Conservation (phyloP, 257 asterid genomes). For the Przewalskia tangutica region DNA sequence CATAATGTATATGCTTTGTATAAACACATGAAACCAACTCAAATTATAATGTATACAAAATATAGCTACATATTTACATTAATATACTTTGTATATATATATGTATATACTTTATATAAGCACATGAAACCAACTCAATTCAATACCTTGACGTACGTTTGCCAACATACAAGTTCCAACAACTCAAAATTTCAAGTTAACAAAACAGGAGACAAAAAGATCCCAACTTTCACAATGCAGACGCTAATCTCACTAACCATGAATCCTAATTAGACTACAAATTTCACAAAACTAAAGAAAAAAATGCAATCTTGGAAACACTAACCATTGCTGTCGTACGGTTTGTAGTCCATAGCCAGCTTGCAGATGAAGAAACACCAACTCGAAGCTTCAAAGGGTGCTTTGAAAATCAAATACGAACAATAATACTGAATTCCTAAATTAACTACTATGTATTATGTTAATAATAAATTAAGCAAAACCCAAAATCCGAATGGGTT, state of each 20-base stretch:
- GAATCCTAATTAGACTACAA: neutral
- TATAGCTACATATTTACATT: no score
- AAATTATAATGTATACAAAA: no score
- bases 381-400: neutral
- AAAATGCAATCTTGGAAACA: neutral
- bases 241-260: neutral
- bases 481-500: neutral
- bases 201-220: neutral
- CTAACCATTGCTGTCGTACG: constrained; percentile 24
- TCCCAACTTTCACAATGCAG: neutral
- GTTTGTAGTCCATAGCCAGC: constrained; percentile 51
- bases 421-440: neutral
- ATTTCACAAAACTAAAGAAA: neutral
- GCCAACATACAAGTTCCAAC: neutral
- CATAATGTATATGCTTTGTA: no score
- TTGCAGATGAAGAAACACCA: neutral
- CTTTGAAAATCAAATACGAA: neutral
- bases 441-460: no score
- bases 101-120: no score
- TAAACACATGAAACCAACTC: no score
- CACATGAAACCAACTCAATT: no score
- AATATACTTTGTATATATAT: no score
- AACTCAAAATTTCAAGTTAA: neutral
- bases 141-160: no score
- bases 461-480: neutral